These are phyloP conservation scores for Biscutella laevigata DNA, from an alignment of 441 rosid species.

Conservation along the genomic window DNA sequence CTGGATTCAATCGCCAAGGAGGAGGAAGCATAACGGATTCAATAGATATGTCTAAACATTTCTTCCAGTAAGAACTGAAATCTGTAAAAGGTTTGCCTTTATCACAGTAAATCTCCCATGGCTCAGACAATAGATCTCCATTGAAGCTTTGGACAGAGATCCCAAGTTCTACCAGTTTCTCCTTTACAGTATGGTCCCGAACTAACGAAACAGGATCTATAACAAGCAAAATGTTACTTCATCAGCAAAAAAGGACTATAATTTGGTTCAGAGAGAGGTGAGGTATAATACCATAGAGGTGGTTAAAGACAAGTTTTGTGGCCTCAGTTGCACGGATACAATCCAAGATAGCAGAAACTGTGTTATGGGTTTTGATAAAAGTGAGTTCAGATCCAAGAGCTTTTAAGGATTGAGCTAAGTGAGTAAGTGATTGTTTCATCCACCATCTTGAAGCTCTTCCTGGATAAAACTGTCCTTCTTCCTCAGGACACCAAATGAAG, in stretches of 20 bases:
- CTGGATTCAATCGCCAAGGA: slow-evolving; percentile 51
- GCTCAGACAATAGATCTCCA: slow-evolving; percentile 78
- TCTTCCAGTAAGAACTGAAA: slow-evolving; percentile 62
- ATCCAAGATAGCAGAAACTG: slow-evolving; percentile 55
- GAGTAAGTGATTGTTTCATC: slow-evolving; percentile 77
- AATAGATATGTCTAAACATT: slow-evolving; percentile 50
- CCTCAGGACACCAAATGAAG: slow-evolving; percentile 84
- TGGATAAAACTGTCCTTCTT: slow-evolving; percentile 75
- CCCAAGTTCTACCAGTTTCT: slow-evolving; percentile 55
- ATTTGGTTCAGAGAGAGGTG: too few relatives aligned
- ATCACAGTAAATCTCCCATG: slow-evolving; percentile 76
- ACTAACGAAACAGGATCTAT: slow-evolving; percentile 78
- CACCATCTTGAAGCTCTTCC: slow-evolving; percentile 97
- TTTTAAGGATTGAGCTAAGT: slow-evolving; percentile 53
- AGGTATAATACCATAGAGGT: slow-evolving; percentile 58
- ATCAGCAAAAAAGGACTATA: too few relatives aligned
- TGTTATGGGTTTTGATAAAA: slow-evolving; percentile 55
- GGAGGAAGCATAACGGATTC: slow-evolving; percentile 59
- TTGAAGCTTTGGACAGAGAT: slow-evolving; percentile 74
- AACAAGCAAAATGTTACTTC: slow-evolving; percentile 9
- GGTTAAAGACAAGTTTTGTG: slow-evolving; percentile 78
- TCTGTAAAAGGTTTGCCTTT: slow-evolving; percentile 57
- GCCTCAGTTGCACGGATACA: slow-evolving; percentile 53
- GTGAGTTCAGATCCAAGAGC: slow-evolving; percentile 72
- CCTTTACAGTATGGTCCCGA: slow-evolving; percentile 69